Conservation (phyloP, 1,139 yeast species). For the Hansenula lynferdii region DNA sequence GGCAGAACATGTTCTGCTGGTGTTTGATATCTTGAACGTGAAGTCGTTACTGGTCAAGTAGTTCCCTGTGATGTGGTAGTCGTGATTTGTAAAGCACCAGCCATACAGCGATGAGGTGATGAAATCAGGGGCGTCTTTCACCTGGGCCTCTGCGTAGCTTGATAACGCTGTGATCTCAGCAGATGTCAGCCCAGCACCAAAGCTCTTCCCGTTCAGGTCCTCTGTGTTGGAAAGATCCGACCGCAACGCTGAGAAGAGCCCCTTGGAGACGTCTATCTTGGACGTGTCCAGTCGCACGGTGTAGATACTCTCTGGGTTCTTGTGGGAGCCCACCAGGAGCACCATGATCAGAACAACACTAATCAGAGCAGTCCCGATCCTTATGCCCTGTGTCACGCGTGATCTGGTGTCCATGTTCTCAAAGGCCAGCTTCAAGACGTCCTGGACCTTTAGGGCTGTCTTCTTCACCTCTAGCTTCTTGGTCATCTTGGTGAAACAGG, state of each 20-base stretch:
- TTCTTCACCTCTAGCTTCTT: background rate
- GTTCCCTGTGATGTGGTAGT: background rate
- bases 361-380: background rate
- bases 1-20: background rate
- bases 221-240: conserved; percentile 23
- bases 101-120: conserved; percentile 37
- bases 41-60: background rate
- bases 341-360: conserved; percentile 23
- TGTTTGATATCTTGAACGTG: conserved; percentile 6
- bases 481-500: background rate
- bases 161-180: conserved; percentile 45
- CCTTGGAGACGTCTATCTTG: conserved; percentile 46
- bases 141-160: conserved; percentile 42
- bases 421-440: background rate
- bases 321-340: conserved; percentile 30
- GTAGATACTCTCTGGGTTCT: conserved; percentile 25
- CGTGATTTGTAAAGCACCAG: conserved; percentile 32
- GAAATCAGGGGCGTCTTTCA: conserved; percentile 47
- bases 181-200: conserved; percentile 44
- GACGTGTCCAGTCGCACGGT: conserved; percentile 42
- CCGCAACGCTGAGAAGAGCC: conserved; percentile 44
- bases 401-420: conserved; percentile 3
- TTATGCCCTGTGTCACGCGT: background rate
- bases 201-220: conserved; percentile 14
- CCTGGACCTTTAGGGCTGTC: no score